Evolutionary conservation across 768 basidiomycete genomes (phyloP).

Genomic region (Pulveroboletus sp.): DNA sequence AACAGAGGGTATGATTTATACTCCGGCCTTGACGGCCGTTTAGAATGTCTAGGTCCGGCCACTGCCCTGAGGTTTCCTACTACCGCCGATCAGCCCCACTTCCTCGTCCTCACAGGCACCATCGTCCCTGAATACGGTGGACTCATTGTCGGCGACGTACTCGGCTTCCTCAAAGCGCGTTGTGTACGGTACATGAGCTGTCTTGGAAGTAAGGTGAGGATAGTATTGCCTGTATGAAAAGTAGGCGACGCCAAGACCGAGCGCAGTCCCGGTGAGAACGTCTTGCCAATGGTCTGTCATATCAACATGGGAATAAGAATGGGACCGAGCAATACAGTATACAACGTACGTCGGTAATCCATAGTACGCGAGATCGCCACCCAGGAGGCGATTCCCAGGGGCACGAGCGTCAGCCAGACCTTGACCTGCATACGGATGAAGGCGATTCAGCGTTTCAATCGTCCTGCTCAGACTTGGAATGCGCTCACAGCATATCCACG

Average conservation of each 20-base stretch:
- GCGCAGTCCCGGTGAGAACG: constrained; percentile 68
- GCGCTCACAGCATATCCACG: constrained; percentile 62
- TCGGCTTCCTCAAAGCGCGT: constrained; percentile 49
- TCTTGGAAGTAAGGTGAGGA: constrained; percentile 52
- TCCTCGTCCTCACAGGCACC: constrained; percentile 16
- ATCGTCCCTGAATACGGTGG: constrained; percentile 3
- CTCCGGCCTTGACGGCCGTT: background rate
- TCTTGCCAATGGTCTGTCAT: constrained; percentile 85
- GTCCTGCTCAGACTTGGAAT: background rate
- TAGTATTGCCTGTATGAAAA: constrained; percentile 83
- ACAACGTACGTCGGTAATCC: constrained; percentile 78
- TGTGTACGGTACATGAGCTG: constrained; percentile 61
- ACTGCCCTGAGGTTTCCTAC: constrained; percentile 5
- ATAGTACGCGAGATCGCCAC: constrained; percentile 86
- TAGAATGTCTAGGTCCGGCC: background rate
- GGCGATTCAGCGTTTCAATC: background rate
- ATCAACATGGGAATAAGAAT: background rate
- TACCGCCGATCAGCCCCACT: constrained; percentile 15
- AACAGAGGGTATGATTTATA: background rate
- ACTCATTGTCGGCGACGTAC: background rate
- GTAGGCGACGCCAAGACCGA: constrained; percentile 69
- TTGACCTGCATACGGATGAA: constrained; percentile 42
- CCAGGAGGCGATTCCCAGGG: constrained; percentile 67
- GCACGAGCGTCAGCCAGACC: constrained; percentile 76
- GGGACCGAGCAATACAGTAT: background rate